Evolutionary conservation across 495 filamentous ascomycete species (phyloP), one percentile per base, ranked within the genome.

Genomic region (Aspergillus indologenus): DNA sequence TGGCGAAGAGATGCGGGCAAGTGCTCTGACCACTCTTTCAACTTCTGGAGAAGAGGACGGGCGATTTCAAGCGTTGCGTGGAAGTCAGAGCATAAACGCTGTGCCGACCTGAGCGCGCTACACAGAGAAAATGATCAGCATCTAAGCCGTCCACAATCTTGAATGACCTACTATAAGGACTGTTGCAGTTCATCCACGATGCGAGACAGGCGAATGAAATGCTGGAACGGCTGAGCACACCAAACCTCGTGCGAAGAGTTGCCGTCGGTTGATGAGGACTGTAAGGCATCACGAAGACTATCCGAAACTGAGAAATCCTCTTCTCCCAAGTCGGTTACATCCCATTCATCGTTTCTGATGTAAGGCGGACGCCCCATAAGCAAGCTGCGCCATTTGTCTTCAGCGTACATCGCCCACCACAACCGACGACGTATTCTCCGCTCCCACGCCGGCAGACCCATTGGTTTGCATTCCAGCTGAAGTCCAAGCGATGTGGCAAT

Each of bases 321-420:
- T 24, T 81, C 76, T 29, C 9, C 26, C 44, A 94, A 75, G 17
- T 81, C 74, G 58, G 84, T 83, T 9, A 96, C 91, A 20, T 87
- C 90, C 91, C 90, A 96, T 69, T 96, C 91, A 42, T 86, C 83
- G 42, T 81, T 75, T 56, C 87, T 87, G 62, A 78, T 91, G 66
- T 92, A 91, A 9, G 90, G 91, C 2, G 92, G 92, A 9, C 90
- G 85, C 21, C 92, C 91, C 63, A 92, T 85, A 22, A 92, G 85
- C n/a, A 96, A 75, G 23, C 89, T 87, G 42, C 88, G 88, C 91
- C 92, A 96, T 75, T 94, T 96, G 66, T 96, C 92, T 66, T 95
- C 89, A 85, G 91, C 90, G 67, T 90, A 96, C 59, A 96, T 75
- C 2, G 90, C 92, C 91, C 92, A 96, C 57, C 89, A 92, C 34